Evolutionary conservation across 176 grass and related monocot genomes (phyloP), one percentile per base, ranked within the genome.

Genomic region (Juncus effusus): DNA sequence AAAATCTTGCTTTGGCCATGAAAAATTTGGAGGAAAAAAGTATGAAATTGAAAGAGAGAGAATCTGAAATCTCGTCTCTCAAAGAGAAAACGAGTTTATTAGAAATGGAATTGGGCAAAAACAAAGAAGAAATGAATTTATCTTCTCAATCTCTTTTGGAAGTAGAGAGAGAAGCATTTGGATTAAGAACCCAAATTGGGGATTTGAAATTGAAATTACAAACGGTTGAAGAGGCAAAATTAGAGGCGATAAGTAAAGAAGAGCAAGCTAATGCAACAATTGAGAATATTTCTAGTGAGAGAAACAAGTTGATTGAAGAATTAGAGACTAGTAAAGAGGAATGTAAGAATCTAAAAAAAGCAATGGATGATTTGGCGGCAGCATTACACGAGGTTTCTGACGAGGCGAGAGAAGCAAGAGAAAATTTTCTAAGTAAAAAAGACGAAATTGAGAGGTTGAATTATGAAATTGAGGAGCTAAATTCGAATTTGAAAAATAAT

Each of bases 371-470:
- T 70, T 81, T 91, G 39, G 84, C 92, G 61, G 91, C 84, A 45
- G 92, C 92, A 54, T 86, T 96, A 64, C 87, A 91, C 10, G 92
- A 96, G 78, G 79, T 88, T 65, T 91, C 92, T 42, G 69, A 74
- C 49, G 82, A 91, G 85, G 86, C 80, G 9, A 87, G 82, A 69
- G 87, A 81, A 54, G 61, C 71, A 2, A 84, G 83, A 45, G 92
- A 96, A 79, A 86, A 70, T 39, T 80, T 83, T 68, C 65, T 96
- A 58, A 78, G 42, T 15, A 91, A 91, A 70, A 67, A 85, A 73
- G 69, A 84, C 28, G 92, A 96, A 41, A 79, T 84, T 71, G 82
- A 96, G 55, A 70, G 16, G 40, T 66, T 63, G 40, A 64, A 74
- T 49, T 80, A 65, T 79, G 84, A 96, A 63, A 82, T 91, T 60